phyloP scores from a whole-genome alignment of 2,329 filamentous ascomycete genomes.

The Myriosclerotinia scirpicola region DNA sequence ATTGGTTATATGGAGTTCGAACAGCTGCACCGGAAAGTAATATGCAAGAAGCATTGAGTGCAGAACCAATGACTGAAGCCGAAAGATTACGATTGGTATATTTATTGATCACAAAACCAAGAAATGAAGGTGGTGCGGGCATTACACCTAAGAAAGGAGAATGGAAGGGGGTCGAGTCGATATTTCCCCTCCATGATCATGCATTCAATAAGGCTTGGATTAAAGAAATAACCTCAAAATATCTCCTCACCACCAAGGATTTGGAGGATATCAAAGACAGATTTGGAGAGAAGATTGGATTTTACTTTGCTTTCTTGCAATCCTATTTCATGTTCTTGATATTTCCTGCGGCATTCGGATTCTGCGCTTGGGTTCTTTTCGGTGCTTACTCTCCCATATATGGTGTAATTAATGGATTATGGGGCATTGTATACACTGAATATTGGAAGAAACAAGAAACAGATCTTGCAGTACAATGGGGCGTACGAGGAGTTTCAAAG shows the following conservation, averaged over 20 bases:
- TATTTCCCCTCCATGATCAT: conserved; percentile 80
- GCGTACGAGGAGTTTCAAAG: conserved; percentile 77
- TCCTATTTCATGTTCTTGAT: conserved; percentile 84
- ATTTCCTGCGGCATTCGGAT: conserved; percentile 78
- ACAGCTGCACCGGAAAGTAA: conserved; percentile 74
- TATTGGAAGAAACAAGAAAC: conserved; percentile 94
- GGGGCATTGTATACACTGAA: conserved; percentile 87
- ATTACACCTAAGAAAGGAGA: conserved; percentile 67
- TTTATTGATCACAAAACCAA: conserved; percentile 73
- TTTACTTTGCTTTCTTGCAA: conserved; percentile 94
- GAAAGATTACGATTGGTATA: conserved; percentile 88
- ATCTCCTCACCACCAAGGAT: conserved; percentile 62
- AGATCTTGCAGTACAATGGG: conserved; percentile 85
- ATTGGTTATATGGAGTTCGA: conserved; percentile 90
- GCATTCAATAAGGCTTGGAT: conserved; percentile 74
- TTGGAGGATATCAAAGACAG: conserved; percentile 73
- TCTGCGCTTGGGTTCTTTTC: conserved; percentile 76
- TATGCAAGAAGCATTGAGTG: conserved; percentile 63
- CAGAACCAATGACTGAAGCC: conserved; percentile 79
- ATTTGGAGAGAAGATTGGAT: conserved; percentile 82
- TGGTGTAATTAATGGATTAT: conserved; percentile 75
- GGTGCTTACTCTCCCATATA: conserved; percentile 83
- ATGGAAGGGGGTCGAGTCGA: conserved; percentile 70
- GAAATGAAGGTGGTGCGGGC: conserved; percentile 74
- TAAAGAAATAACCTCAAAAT: conserved; percentile 71